Evolutionary conservation across 441 rosid species (phyloP), one percentile per base, ranked within the genome.

Genomic region (Corymbia citriodora): DNA sequence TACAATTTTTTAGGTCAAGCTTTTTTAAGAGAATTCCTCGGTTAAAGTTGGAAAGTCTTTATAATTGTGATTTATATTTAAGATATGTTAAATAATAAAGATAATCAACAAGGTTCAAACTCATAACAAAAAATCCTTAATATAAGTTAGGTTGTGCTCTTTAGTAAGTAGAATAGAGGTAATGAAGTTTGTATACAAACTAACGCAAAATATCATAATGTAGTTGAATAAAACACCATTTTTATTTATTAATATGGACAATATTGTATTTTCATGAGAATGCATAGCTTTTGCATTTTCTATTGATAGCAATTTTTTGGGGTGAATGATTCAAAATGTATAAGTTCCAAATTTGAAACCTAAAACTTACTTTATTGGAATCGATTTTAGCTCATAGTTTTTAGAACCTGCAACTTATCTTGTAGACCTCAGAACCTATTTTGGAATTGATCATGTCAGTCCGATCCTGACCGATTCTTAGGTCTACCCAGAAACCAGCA

Each of bases 391-490:
- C 45, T 40, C 45, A 40, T 40, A 40, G 45, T 40, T 40, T 40
- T 40, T 59, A 3, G 5, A 23, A 10, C 0, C 5, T 59, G 63
- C 6, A 59, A 23, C 0, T 13, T 23, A 59, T 1, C 63, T 1
- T 2, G 10, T 59, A 59, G 29, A 2, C 63, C 29, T 59, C 63
- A 0, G 0, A 0, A 59, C n/a, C 29, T 55, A 55, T 0, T 7
- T 27, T 33, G 33, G 25, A 55, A 55, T 21, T 1, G 23, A 57
- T 12, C 29, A 1, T 23, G 0, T 57, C 2, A 0, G 23, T 57
- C 63, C 0, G 13, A 6, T 57, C 63, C 0, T 0, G 3, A 3
- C 5, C 40, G 5, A 40, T 57, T 57, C 2, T 2, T 9, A 2
- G 3, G 63, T 57, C 63, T 57, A 57, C 29, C 0, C 0, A 6